Percentiles rank a stretch among this genome's conserved stretches.
Evolutionary conservation across 352 stramenopile species (phyloP).

Genomic region (Blastocystis sp.): DNA sequence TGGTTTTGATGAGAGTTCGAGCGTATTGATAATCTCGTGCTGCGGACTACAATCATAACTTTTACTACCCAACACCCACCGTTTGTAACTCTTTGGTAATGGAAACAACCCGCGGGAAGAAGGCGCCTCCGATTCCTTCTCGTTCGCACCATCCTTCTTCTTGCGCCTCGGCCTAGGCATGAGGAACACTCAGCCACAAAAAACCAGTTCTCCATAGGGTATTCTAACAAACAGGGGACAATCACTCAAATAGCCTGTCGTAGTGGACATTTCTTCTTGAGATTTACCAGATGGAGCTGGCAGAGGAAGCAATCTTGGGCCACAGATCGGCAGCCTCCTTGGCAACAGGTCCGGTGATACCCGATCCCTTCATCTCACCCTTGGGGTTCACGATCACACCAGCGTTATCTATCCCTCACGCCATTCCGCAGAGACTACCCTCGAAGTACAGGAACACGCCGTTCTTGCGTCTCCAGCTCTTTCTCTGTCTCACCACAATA

Average conservation of each 20-base stretch:
- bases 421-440: constrained; percentile 70
- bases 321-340: constrained; percentile 99
- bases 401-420: constrained; percentile 83
- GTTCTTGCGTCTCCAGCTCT: constrained; percentile 97
- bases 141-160: background rate
- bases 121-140: background rate
- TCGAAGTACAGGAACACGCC: constrained; percentile 99
- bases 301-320: constrained; percentile 98
- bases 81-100: background rate
- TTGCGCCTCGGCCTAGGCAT: constrained; percentile 19
- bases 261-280: background rate
- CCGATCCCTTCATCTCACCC: constrained; percentile 99
- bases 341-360: constrained; percentile 96
- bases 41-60: background rate
- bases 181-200: background rate
- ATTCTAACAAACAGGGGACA: constrained; percentile 63
- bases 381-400: constrained; percentile 99
- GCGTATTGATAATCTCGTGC: background rate
- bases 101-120: background rate
- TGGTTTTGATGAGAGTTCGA: background rate
- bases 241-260: constrained; percentile 65
- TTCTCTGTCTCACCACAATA: constrained; percentile 97
- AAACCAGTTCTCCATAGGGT: constrained; percentile 39
- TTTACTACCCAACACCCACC: background rate
- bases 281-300: constrained; percentile 97